Conservation (phyloP, 164 flowering plant genomes). For the Cinnamomum chago region DNA sequence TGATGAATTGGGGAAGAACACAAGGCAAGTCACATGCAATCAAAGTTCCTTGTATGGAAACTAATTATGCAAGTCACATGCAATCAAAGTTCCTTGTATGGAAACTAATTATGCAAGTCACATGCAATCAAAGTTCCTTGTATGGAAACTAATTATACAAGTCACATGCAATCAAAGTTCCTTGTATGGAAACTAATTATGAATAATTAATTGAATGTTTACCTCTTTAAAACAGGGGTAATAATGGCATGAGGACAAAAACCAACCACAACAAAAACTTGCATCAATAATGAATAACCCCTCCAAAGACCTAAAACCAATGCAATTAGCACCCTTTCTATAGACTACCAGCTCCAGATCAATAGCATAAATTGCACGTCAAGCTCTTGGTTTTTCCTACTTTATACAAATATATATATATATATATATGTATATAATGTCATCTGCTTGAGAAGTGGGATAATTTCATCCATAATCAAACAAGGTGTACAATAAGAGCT, state of each 20-base stretch:
- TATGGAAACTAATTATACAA: too few relatives aligned
- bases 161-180: too few relatives aligned
- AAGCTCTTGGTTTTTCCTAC: background rate
- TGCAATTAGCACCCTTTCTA: background rate
- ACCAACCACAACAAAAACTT: background rate
- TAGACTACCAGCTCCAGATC: background rate
- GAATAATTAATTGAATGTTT: background rate
- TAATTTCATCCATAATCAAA: background rate
- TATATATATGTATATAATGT: background rate
- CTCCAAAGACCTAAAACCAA: background rate
- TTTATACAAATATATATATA: too few relatives aligned
- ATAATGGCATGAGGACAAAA: background rate
- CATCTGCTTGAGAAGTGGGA: background rate
- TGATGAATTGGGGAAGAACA: too few relatives aligned
- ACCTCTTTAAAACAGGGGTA: background rate
- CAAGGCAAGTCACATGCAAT: too few relatives aligned
- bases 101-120: too few relatives aligned
- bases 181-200: too few relatives aligned
- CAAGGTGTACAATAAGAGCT: background rate
- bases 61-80: too few relatives aligned
- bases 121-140: too few relatives aligned
- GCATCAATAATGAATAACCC: background rate
- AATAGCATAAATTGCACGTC: background rate
- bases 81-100: too few relatives aligned
- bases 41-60: too few relatives aligned